Percentiles rank a stretch among this genome's conserved stretches.
Conservation (phyloP, 1,284 basidiomycete species). For the Marasmius tenuissimus region DNA sequence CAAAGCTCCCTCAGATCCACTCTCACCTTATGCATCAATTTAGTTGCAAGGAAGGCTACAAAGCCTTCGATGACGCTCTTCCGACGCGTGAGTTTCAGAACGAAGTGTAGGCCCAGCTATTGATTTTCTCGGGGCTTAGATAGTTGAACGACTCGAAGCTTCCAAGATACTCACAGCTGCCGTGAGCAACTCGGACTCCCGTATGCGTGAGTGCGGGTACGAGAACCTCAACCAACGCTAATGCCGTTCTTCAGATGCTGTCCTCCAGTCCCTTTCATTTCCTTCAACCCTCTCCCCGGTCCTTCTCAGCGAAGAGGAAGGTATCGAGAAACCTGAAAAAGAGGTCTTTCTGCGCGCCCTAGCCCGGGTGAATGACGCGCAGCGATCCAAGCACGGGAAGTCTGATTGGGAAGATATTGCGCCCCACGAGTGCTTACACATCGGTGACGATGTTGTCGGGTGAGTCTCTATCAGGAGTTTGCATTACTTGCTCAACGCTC, state of each 20-base stretch:
- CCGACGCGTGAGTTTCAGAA: constrained; percentile 37
- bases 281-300: constrained; percentile 48
- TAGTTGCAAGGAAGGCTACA: constrained; percentile 69
- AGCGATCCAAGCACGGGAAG: background rate
- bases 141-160: constrained; percentile 48
- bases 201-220: constrained; percentile 54
- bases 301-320: constrained; percentile 63
- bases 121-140: background rate
- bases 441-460: constrained; percentile 72
- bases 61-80: constrained; percentile 61
- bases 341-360: constrained; percentile 57
- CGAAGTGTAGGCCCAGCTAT: background rate
- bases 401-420: constrained; percentile 24
- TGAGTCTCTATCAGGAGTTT: constrained; percentile 28
- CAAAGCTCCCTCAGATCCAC: constrained; percentile 51
- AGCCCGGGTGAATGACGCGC: constrained; percentile 26
- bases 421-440: constrained; percentile 54
- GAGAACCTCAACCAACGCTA: background rate
- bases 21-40: constrained; percentile 60
- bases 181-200: constrained; percentile 69
- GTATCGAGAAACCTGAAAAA: constrained; percentile 64
- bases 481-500: constrained; percentile 1
- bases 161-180: constrained; percentile 52
- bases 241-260: constrained; percentile 38
- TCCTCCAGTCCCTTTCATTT: constrained; percentile 59